A percentile compares a stretch with the other conserved stretches of the same genome.
These are phyloP conservation scores for Cystofilobasidium ferigula DNA, from an alignment of 768 basidiomycete species.

Conservation along the genomic window DNA sequence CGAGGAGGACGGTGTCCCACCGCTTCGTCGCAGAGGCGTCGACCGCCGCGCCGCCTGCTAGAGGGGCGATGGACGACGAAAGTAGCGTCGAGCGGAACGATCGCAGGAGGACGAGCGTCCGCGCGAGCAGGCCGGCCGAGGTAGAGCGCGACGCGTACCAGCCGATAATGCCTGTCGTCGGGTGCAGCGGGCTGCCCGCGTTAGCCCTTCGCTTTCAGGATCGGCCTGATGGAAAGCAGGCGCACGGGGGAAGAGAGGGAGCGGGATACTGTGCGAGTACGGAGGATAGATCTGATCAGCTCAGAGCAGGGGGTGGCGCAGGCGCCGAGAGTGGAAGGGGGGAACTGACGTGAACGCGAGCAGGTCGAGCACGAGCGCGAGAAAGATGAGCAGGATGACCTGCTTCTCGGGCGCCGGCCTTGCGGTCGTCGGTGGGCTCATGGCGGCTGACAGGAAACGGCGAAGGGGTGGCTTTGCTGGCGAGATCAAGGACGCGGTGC, in stretches of 20 bases:
- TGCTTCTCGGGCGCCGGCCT: conserved; percentile 30
- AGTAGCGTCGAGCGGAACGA: conserved; percentile 51
- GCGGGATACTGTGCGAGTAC: conserved; percentile 5
- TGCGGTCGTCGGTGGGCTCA: background rate
- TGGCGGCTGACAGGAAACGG: too few species aligned
- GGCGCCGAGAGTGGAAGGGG: background rate
- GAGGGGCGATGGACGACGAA: conserved; percentile 45
- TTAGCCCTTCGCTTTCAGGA: conserved; percentile 45
- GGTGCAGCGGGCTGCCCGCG: conserved; percentile 32
- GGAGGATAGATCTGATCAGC: too few species aligned
- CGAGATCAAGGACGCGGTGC: too few species aligned
- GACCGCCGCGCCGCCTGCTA: conserved; percentile 25
- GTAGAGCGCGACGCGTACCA: conserved; percentile 51
- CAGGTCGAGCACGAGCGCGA: conserved; percentile 81
- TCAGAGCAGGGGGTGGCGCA: conserved; percentile 14
- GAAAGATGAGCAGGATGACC: conserved; percentile 70
- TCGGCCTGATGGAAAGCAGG: background rate
- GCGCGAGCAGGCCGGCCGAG: conserved; percentile 55
- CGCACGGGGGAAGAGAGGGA: conserved; percentile 23
- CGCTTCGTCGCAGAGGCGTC: conserved; percentile 39
- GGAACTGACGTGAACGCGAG: conserved; percentile 45
- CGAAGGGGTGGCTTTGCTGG: too few species aligned
- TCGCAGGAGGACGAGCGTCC: conserved; percentile 58
- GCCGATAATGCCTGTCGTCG: background rate
- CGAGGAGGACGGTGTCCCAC: conserved; percentile 94